Conservation (phyloP, 2,329 filamentous ascomycete genomes). For the Trichoderma sp. region DNA sequence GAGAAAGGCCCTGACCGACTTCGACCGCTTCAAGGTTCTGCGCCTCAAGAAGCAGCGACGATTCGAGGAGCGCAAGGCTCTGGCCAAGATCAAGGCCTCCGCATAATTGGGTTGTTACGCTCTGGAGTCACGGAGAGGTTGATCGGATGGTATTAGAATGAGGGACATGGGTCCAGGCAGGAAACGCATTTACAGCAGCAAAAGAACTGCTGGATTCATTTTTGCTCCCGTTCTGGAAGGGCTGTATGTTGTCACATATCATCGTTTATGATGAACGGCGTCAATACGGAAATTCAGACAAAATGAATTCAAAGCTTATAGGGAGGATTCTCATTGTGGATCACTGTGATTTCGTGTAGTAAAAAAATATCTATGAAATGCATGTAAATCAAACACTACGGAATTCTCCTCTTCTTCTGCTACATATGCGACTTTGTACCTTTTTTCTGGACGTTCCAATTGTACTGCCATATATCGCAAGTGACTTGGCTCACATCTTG, state of each 20-base stretch:
- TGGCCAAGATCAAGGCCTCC: slow-evolving; percentile 86
- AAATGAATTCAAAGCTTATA: slow-evolving; percentile 39
- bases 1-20: slow-evolving; percentile 91
- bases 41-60: slow-evolving; percentile 99
- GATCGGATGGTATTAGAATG: slow-evolving; percentile 39
- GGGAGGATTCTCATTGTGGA: slow-evolving; percentile 27
- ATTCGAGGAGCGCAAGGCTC: slow-evolving; percentile 95
- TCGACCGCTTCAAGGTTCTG: slow-evolving; percentile 99
- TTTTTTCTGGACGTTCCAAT: not conserved
- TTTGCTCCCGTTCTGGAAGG: slow-evolving; percentile 57
- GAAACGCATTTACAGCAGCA: slow-evolving; percentile 38
- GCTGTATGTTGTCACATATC: slow-evolving; percentile 66
- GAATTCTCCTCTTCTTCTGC: not conserved
- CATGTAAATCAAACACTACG: slow-evolving; percentile 30
- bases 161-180: slow-evolving; percentile 37
- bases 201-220: slow-evolving; percentile 59
- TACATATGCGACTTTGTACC: not conserved
- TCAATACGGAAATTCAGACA: slow-evolving; percentile 62
- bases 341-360: slow-evolving; percentile 26
- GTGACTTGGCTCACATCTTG: not conserved
- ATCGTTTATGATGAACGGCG: slow-evolving; percentile 60
- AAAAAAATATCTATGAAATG: slow-evolving; percentile 24
- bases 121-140: slow-evolving; percentile 33
- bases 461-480: not conserved
- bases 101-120: slow-evolving; percentile 53